Evolutionary conservation across 1,139 yeast genomes (phyloP), one percentile per base, ranked within the genome.

Genomic region (Maudiozyma humilis): DNA sequence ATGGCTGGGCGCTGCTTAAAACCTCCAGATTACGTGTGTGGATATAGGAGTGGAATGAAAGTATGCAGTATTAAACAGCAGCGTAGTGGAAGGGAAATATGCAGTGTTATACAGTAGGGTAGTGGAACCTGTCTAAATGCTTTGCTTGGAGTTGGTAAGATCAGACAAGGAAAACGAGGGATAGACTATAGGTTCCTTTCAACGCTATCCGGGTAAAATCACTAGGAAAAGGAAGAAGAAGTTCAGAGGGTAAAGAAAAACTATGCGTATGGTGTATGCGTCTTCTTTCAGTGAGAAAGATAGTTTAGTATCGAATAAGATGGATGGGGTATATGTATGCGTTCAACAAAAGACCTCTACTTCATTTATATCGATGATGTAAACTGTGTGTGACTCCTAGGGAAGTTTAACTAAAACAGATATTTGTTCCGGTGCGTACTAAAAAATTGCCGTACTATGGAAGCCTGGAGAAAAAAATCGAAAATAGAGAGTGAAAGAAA

Each of bases 331-430:
- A 23, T 6, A 23, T 23, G 6, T 6, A 6, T 23, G 8, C 27
- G 27, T 23, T 6, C 10, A 23, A 10, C 27, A 23, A 23, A 23
- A 23, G n/a, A 23, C 27, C 27, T 23, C 6, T 6, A 23, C 8
- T 10, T 23, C 27, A 23, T 23, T 23, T 23, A 23, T 23, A 23
- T 6, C 27, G 27, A 23, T 23, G 27, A 36, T 57, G 51, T 62
- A 46, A 16, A 16, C 17, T 16, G 34, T 32, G 34, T 32, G 34
- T 32, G 34, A 14, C 17, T 33, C 20, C 19, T 18, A 15, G n/a
- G 15, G 17, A 33, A 15, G 15, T 5, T 15, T 15, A 33, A 18
- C 16, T n/a, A 33, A 18, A 33, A 23, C 6, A 23, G 10, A 23
- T 23, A 23, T 23, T 23, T 6, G 10, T 23, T 10, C 27, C 6